Evolutionary conservation across 257 asterid genomes (phyloP), one percentile per base, ranked within the genome.

Genomic region (Nyctanthes arbortristis): DNA sequence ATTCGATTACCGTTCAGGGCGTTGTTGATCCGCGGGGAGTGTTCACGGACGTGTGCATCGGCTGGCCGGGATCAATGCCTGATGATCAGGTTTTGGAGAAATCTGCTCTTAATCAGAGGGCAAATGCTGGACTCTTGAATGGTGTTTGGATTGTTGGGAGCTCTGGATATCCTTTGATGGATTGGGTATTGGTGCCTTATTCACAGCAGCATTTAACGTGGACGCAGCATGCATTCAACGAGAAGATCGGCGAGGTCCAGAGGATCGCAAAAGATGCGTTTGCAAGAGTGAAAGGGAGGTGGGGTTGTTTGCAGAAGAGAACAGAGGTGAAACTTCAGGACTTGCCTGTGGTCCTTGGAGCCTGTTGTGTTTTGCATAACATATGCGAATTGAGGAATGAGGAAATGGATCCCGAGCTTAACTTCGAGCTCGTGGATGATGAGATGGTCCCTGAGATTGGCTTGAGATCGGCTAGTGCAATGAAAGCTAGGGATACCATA

Each of bases 41-140:
- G 18, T 88, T 90, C 9, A 73, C 88, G 0, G 98, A 93, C 33
- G 85, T 93, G 14, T 90, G 97, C 84, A 90, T 93, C 16, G 98
- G 98, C 0, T 90, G 91, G 67, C 98, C 98, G 0, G 98, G 98
- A 5, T 93, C 97, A 27, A 93, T 93, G 98, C 76, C 97, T 1
- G 96, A 93, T 49, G 98, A 90, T 67, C 94, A 90, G 66, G 96
- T 93, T 3, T 65, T 93, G 40, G 97, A 93, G 37, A 90, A 90
- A 54, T 93, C 98, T 2, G 91, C 97, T 0, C 89, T 90, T 4
- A 83, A 54, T 1, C 96, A 87, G 45, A 66, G 96, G 71, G 97
- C 97, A 0, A 87, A 84, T 29, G 88, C 87, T 0, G 97, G 97
- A 30, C 82, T 85, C 54, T 76, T 88, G 63, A 77, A 87, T 18